Conservation (phyloP, 306 rosid species). For the Glycine soja region DNA sequence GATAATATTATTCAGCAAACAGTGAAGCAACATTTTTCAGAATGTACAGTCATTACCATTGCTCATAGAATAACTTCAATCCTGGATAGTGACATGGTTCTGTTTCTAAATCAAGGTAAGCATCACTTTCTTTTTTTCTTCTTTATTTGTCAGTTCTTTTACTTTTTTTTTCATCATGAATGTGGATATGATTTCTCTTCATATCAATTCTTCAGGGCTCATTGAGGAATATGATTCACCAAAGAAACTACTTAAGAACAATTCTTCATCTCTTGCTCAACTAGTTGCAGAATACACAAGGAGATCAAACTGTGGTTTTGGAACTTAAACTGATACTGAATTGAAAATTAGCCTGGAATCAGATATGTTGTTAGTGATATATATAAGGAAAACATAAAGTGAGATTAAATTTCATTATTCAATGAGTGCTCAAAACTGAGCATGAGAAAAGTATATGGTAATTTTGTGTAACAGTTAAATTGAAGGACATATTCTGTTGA, state of each 20-base stretch:
- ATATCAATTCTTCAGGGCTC: neutral
- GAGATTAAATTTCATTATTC: too few species aligned
- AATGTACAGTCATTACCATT: conserved; percentile 39
- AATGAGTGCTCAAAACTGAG: too few species aligned
- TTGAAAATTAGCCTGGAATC: conserved; percentile 37
- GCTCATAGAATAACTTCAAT: conserved; percentile 77
- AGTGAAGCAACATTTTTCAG: conserved; percentile 12
- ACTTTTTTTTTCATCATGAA: neutral
- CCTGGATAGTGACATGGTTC: conserved; percentile 64
- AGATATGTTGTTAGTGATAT: neutral
- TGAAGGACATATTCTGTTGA: too few species aligned
- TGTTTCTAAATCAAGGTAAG: conserved; percentile 60
- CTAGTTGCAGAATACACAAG: conserved; percentile 33
- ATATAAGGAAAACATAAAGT: too few species aligned
- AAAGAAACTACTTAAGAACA: conserved; percentile 37
- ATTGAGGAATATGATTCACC: conserved; percentile 40
- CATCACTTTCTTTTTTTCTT: neutral
- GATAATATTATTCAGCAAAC: conserved; percentile 20
- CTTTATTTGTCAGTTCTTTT: neutral
- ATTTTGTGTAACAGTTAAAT: too few species aligned
- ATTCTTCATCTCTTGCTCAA: conserved; percentile 37
- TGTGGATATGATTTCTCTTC: conserved; percentile 4
- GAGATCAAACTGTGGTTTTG: conserved; percentile 18
- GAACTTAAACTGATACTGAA: conserved; percentile 39
- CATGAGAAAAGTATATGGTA: too few species aligned